Evolutionary conservation across 495 filamentous ascomycete genomes (phyloP), one percentile per base, ranked within the genome.

Genomic region (Tetracladium setigerum): DNA sequence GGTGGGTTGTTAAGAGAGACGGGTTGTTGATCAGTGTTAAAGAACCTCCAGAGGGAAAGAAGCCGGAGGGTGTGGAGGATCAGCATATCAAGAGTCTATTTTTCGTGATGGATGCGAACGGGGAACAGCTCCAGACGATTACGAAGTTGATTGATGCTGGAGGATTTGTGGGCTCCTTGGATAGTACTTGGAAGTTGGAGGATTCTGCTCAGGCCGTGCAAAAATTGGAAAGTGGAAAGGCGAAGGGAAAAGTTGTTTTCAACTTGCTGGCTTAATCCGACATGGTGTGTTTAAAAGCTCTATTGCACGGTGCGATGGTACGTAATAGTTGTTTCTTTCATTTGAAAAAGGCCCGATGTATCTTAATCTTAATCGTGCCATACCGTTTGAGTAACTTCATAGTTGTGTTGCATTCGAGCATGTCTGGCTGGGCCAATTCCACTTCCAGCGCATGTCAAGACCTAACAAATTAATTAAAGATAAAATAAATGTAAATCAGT

Each of bases 11-110:
- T 0, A 66, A 58, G 45, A 62, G 68, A 16, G 63, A 60, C 0
- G 76, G 72, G 3, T 53, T 52, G 18, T 38, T 79, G 35, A 44
- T 79, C 30, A 75, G 74, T 60, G 73, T 83, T 44, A 62, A 61
- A 18, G 65, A 71, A 58, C 68, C 70, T 5, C 76, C 77, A 6
- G 64, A 70, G 36, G 49, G 51, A 44, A 56, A 55, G 17, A 67
- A 63, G 39, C 75, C 74, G 5, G 50, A 53, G 57, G 45, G 16
- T 2, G 41, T 51, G 5, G 45, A 34, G 13, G 56, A 54, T n/a
- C n/a, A n/a, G 18, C 43, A 46, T 18, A 62, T 77, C 18, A 60
- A 57, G 30, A 59, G 59, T 34, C 13, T 56, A 8, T 79, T 72
- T 31, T 71, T 73, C 39, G 63, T 77, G 33, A 69, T 76, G 60